Evolutionary conservation across 78 protist genomes (phyloP).

Genomic region (Reticulomyxa filosa): DNA sequence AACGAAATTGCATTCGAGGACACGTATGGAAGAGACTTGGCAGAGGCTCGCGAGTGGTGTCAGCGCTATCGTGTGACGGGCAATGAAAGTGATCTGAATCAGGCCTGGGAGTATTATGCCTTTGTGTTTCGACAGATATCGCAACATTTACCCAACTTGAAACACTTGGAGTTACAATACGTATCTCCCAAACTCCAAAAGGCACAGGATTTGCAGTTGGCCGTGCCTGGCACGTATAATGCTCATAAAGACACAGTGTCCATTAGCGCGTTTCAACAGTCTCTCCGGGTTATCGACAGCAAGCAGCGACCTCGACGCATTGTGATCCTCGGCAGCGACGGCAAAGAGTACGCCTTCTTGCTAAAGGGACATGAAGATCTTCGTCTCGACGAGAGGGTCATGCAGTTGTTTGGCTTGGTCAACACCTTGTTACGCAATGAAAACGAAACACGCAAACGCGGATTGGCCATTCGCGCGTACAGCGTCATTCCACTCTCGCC

Average conservation of each 20-base stretch:
- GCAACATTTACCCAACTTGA: constrained; percentile 66
- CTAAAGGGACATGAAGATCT: constrained; percentile 88
- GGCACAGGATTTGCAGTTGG: constrained; percentile 56
- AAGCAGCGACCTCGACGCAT: constrained; percentile 94
- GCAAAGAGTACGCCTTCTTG: constrained; percentile 46
- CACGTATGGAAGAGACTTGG: neutral
- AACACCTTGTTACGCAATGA: constrained; percentile 67
- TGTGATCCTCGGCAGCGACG: constrained; percentile 63
- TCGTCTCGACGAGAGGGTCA: constrained; percentile 42
- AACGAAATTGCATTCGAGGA: constrained; percentile 61
- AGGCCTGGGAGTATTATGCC: constrained; percentile 91
- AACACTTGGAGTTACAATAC: constrained; percentile 57
- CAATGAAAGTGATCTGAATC: neutral
- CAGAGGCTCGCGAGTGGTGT: neutral
- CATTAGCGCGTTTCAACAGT: constrained; percentile 50
- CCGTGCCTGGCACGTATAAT: constrained; percentile 82
- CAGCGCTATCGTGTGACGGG: neutral
- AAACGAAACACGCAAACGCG: constrained; percentile 35
- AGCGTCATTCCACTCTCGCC: constrained; percentile 57
- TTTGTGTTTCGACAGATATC: constrained; percentile 63
- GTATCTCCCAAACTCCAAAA: constrained; percentile 46
- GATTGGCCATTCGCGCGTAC: constrained; percentile 30
- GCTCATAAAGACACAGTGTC: constrained; percentile 24
- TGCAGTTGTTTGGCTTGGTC: constrained; percentile 88
- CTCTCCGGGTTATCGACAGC: constrained; percentile 64